Conservation (phyloP, 305 asterid species). For the Fraxinus xanthoxyloides region DNA sequence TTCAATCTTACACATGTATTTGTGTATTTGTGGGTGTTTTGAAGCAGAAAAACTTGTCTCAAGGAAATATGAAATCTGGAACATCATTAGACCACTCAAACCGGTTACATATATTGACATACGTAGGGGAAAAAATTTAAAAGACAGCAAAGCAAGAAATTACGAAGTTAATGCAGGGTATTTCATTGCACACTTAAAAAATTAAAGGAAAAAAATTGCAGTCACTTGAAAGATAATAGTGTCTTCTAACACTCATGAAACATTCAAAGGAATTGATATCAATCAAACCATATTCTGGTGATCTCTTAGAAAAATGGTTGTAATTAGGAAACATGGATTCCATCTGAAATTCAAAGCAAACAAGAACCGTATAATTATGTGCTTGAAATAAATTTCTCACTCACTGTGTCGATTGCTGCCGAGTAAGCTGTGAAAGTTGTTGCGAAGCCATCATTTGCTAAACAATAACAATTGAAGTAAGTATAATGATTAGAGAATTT, state of each 20-base stretch:
- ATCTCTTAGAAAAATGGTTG: background rate
- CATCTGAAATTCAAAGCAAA: background rate
- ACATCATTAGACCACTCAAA: background rate
- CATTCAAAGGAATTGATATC: background rate
- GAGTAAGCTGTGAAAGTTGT: conserved; percentile 47
- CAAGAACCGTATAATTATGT: background rate
- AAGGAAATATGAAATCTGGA: background rate
- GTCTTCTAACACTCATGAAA: background rate
- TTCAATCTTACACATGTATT: background rate
- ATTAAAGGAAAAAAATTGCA: background rate
- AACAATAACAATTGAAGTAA: conserved; percentile 13
- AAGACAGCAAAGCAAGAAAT: background rate
- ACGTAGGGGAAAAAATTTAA: background rate
- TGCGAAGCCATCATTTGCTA: conserved; percentile 64
- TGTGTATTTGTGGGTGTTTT: background rate
- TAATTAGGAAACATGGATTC: background rate
- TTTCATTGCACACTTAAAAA: background rate
- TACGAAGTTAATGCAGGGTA: background rate
- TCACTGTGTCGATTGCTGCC: conserved; percentile 54
- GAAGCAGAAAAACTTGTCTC: background rate
- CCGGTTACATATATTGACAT: background rate
- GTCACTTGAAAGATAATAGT: background rate
- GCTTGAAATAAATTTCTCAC: conserved; percentile 24
- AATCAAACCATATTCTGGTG: background rate
- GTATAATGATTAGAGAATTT: background rate